Base-by-base conservation (phyloP, 2,329 filamentous ascomycete species). In the Drechslerella coelobrocha region DNA sequence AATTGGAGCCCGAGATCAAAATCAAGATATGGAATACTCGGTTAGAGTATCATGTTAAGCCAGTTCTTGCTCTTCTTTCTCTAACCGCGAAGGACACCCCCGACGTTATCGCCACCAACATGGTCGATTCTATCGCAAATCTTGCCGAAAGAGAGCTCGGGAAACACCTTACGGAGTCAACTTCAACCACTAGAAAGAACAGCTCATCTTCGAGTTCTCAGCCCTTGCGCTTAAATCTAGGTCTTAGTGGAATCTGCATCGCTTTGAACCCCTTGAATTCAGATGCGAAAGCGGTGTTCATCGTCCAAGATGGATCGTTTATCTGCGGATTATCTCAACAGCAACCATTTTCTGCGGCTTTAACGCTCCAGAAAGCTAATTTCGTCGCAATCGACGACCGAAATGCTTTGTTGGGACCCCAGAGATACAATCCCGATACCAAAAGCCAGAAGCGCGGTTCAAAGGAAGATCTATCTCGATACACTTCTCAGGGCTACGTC, bases 1-100 rank as follows among this genome's bases (percentile, higher is more conserved):
- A 97, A 77, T 90, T 95, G 80, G 93, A 97, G 73, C 93, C 95
- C 0, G 87, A 91, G 5, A 82, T 97, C 74, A 96, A 95, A 78
- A 78, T 97, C 65, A 95, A 96, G 77, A 80, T 97, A 43, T 90
- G 89, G 78, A 92, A 96, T 72, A 75, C 96, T 2, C 88, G 87
- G 68, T 79, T 91, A n/a, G 95, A 99, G 77, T 99, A 99, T 78
- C 88, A 89, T 14, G 89, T 97, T 2, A 85, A 90, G 0, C 91
- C 90, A 0, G 79, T 97, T 0, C 88, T 96, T 82, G 90, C 91
- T 56, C 79, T 96, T 3, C 83, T 96, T 5, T 88, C 86, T 0
- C 82, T 95, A 1, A 83, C 83, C 12, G 85, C 88, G 14, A 85
- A 89, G 73, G 83, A 85, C 2, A 88, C 86, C 0, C 83, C 85